phyloP scores from a whole-genome alignment of 371 early-diverging fungal genomes.

The Mortierella sp. region DNA sequence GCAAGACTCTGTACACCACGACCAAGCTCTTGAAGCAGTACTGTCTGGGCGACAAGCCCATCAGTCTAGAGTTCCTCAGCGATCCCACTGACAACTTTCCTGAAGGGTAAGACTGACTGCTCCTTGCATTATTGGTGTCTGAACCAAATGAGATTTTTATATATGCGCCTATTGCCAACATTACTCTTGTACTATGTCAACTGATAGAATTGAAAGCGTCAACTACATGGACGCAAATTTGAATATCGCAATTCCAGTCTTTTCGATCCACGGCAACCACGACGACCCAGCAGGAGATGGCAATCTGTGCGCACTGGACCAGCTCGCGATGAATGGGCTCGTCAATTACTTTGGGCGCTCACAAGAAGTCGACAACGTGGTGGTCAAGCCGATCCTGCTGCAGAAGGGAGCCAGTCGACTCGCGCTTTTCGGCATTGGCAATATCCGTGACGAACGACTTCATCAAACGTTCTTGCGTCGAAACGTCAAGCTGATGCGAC shows the following conservation, averaged over 20 bases:
- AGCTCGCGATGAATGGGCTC: conserved; percentile 87
- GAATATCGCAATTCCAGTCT: conserved; percentile 92
- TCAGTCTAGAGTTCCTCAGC: conserved; percentile 81
- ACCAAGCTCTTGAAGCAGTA: conserved; percentile 85
- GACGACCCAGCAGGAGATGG: conserved; percentile 98
- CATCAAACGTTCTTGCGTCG: conserved; percentile 86
- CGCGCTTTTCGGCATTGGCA: conserved; percentile 97
- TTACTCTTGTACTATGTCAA: background rate
- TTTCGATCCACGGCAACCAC: conserved; percentile 99
- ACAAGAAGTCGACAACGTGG: conserved; percentile 80
- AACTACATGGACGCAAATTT: conserved; percentile 94
- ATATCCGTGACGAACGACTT: conserved; percentile 95
- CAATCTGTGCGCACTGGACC: conserved; percentile 88
- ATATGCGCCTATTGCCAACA: background rate
- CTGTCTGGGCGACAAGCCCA: conserved; percentile 86
- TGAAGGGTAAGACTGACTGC: conserved; percentile 55
- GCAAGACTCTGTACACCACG: conserved; percentile 81
- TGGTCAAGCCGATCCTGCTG: conserved; percentile 86
- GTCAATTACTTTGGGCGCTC: conserved; percentile 97
- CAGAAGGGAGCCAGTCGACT: conserved; percentile 84
- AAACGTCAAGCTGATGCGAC: conserved; percentile 83
- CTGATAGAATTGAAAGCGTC: conserved; percentile 65
- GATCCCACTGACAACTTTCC: conserved; percentile 84
- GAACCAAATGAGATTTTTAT: background rate
- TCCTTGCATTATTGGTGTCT: background rate